Base-by-base conservation (phyloP, 495 filamentous ascomycete genomes). In the Mycothermus thermophilus region DNA sequence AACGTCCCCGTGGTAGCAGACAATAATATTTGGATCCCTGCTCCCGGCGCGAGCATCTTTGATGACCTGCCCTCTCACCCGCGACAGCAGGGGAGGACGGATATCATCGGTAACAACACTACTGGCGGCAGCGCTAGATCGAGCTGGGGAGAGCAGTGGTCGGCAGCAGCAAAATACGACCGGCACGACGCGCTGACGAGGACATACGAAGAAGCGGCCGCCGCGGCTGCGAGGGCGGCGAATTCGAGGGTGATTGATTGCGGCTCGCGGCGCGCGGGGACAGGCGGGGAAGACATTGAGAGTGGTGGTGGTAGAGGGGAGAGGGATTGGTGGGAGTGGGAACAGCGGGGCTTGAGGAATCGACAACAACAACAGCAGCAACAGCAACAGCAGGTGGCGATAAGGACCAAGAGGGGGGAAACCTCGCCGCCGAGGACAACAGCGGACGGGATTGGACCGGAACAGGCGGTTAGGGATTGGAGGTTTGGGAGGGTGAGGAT, bases 41-140 rank as follows among this genome's bases (percentile, higher is more conserved):
- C 43, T 5, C 41, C 44, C 6, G 45, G 44, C 25, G 48, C 62
- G 27, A 50, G 36, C 35, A 57, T 70, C 17, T 69, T 67, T 41
- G 64, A 59, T 44, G 46, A 60, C 30, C 50, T 68, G 8, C 64
- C 64, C 11, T 43, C 55, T 16, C 64, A 68, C 27, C 48, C 57
- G 10, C 54, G 49, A n/a, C n/a, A n/a, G n/a, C n/a, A n/a, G n/a
- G n/a, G n/a, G n/a, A n/a, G n/a, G n/a, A n/a, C n/a, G n/a, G n/a
- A n/a, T n/a, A n/a, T n/a, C n/a, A n/a, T n/a, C n/a, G n/a, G n/a
- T n/a, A n/a, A n/a, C n/a, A n/a, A n/a, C n/a, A n/a, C n/a, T n/a
- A n/a, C n/a, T n/a, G n/a, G n/a, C n/a, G n/a, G n/a, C n/a, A n/a
- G n/a, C n/a, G n/a, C n/a, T n/a, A n/a, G n/a, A n/a, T n/a, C n/a